phyloP scores from a whole-genome alignment of 345 rosid species.

The Pugionium dolabratum region DNA sequence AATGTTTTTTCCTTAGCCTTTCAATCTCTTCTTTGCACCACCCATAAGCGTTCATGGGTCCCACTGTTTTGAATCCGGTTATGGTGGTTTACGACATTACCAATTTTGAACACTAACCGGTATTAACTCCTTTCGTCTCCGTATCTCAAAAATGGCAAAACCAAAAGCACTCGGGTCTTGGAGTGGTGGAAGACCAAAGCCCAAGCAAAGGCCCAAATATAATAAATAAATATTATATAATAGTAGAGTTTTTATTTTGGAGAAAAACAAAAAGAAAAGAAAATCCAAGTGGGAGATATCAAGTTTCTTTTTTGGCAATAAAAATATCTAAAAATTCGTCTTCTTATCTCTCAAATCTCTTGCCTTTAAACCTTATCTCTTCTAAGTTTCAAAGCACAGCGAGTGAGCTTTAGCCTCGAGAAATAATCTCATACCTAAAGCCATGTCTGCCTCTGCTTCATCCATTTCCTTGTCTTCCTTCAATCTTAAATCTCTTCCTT shows the following conservation, averaged over 20 bases:
- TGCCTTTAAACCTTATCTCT: conserved; percentile 40
- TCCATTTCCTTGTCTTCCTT: conserved; percentile 60
- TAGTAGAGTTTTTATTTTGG: not conserved
- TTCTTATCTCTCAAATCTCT: conserved; percentile 24
- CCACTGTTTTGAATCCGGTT: not conserved
- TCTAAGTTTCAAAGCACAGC: not conserved
- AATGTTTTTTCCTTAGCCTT: conserved; percentile 31
- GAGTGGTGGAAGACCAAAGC: too few relatives aligned
- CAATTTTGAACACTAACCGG: too few relatives aligned
- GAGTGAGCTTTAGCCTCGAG: conserved; percentile 25
- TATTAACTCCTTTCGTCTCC: too few relatives aligned
- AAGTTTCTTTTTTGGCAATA: conserved; percentile 18
- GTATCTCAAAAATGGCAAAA: too few relatives aligned
- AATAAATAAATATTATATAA: not conserved
- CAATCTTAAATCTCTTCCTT: conserved; percentile 51
- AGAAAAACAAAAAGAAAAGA: not conserved
- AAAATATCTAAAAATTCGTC: conserved; percentile 30
- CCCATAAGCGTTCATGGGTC: not conserved
- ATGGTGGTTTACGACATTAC: too few relatives aligned
- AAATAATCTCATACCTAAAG: conserved; percentile 15
- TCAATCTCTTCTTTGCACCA: not conserved
- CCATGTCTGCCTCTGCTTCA: conserved; percentile 75
- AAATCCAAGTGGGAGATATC: conserved; percentile 35
- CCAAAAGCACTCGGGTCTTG: too few relatives aligned
- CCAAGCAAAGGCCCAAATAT: too few relatives aligned